Evolutionary conservation across 2,329 filamentous ascomycete species (phyloP), one percentile per base, ranked within the genome.

Genomic region (Teratosphaeria epicoccoides): DNA sequence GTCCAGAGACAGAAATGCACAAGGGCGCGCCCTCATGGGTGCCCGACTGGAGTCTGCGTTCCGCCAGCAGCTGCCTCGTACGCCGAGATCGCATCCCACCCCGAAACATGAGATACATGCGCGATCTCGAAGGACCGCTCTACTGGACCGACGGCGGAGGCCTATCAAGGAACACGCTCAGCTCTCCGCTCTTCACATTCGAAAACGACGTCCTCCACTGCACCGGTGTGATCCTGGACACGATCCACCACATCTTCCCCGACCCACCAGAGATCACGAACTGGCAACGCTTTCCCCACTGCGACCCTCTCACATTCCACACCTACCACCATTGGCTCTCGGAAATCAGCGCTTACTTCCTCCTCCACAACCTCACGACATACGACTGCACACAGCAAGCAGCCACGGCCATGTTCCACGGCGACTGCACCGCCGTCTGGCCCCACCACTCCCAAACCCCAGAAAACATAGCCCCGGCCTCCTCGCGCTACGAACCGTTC

Each of bases 91-190:
- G 45, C 11, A 51, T 55, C 6, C 51, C 51, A 17, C 47, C 29
- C 22, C n/a, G n/a, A 6, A 24, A 24, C 11, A 46, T 46, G 43
- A 24, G 23, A 20, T 24, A 24, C 22, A 26, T 46, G 23, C 23
- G n/a, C 6, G 20, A 46, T 10, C 10, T 46, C 17, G 43, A 46
- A 24, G 43, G 53, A 6, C 26, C 43, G 5, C 49, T 55, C 5
- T 55, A 53, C 37, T 46, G 43, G 17, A 51, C 53, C 7, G 48
- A 53, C 25, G 53, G 53, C n/a, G 51, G 33, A n/a, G 28, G 50
- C 6, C 14, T 49, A 22, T 46, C 29, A 4, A 24, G 23, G 7
- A 49, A 44, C 23, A n/a, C 14, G 2, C 28, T 53, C 33, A 37
- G 51, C 2, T 17, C 20, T 14, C 50, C 51, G 1, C 48, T 51